Evolutionary conservation across 2,329 filamentous ascomycete genomes (phyloP), one percentile per base, ranked within the genome.

Genomic region (Alternaria brassicicola): DNA sequence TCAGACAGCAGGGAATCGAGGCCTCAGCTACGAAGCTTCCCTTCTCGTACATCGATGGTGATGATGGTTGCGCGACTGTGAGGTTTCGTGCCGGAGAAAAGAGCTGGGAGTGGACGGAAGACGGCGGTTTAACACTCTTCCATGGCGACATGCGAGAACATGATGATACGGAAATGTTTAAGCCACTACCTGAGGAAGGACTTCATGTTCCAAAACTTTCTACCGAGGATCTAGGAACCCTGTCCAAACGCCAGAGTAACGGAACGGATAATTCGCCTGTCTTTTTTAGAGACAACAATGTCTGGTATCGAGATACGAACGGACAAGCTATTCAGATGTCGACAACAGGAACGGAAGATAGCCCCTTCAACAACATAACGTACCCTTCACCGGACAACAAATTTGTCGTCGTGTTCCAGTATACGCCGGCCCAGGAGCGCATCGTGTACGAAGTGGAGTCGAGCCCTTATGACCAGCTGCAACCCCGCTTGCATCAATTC

Each of bases 231-330:
- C 35, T 23, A 15, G 21, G 7, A 46, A 57, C 13, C 49, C 21
- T 42, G 52, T 23, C 13, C 30, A 66, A 52, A 42, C 63, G 61
- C 45, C 63, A 66, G 47, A 52, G 28, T 4, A 64, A 64, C 28
- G 49, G 9, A 33, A 66, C 63, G 0, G 45, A 58, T 31, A 43
- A 28, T 39, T 42, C 52, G 7, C 36, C 52, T 30, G 41, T 63
- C 26, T 69, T 70, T 49, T 61, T 70, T 38, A 59, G 38, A 52
- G 53, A 68, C 43, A 57, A 69, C 52, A 68, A 69, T 31, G 65
- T 69, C 46, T 70, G 67, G 67, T 57, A 57, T 45, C 62, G 64
- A 26, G 58, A 61, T 45, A 13, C 41, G 10, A 39, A 59, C 52
- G 62, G 61, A 17, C 55, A 60, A 15, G 67, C 68, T 52, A 52